Percentiles rank a stretch among this genome's conserved stretches.
These are phyloP conservation scores for Saturnispora halmiae DNA, from an alignment of 805 yeast species.

Conservation along the genomic window DNA sequence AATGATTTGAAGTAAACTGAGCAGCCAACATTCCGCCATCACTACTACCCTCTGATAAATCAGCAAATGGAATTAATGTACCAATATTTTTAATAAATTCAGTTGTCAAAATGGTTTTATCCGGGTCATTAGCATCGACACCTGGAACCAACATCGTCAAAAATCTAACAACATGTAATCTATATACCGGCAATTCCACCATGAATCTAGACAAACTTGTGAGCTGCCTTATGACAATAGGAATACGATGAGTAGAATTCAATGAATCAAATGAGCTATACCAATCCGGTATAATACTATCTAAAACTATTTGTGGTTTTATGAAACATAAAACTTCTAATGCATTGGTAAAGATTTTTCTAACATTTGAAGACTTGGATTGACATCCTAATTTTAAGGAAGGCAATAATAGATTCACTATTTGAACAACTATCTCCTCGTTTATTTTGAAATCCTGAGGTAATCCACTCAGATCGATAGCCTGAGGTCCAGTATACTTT, in stretches of 20 bases:
- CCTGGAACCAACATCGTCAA: conserved; percentile 66
- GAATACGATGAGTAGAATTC: conserved; percentile 70
- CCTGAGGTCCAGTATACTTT: conserved; percentile 17
- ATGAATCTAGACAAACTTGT: conserved; percentile 59
- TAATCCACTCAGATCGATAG: conserved; percentile 10
- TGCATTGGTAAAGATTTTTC: conserved; percentile 49
- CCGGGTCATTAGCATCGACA: conserved; percentile 80
- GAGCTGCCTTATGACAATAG: conserved; percentile 60
- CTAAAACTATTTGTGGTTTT: conserved; percentile 45
- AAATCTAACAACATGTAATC: conserved; percentile 74
- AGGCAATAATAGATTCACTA: conserved; percentile 39
- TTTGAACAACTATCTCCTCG: conserved; percentile 15
- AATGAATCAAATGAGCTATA: conserved; percentile 62
- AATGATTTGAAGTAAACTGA: conserved; percentile 59
- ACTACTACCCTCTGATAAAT: conserved; percentile 39
- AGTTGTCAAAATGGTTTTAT: conserved; percentile 59
- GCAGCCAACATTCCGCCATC: conserved; percentile 33
- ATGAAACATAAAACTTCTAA: conserved; percentile 58
- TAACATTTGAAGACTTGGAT: conserved; percentile 51
- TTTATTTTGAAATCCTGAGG: conserved; percentile 22
- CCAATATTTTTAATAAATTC: conserved; percentile 63
- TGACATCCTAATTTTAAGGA: conserved; percentile 64
- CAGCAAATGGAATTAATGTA: conserved; percentile 62
- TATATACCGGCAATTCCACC: conserved; percentile 49
- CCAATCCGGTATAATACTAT: conserved; percentile 54